Percentiles rank a stretch among this genome's conserved stretches.
These are phyloP conservation scores for Mycena floridula DNA, from an alignment of 768 basidiomycete species.

Conservation along the genomic window DNA sequence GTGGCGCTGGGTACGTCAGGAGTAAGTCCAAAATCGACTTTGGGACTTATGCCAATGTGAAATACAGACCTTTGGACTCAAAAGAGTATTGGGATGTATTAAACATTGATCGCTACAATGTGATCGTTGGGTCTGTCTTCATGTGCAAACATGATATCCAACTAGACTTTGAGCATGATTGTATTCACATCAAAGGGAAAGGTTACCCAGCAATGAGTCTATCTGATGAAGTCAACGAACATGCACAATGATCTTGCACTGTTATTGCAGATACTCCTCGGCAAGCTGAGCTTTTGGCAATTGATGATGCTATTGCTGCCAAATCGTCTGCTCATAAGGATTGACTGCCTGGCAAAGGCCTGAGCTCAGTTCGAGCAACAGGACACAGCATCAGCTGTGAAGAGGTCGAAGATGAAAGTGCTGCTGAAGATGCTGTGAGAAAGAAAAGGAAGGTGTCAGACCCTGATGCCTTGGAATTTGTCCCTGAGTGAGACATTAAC, in stretches of 20 bases:
- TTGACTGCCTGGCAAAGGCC: no score
- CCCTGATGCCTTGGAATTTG: background rate
- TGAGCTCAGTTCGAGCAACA: no score
- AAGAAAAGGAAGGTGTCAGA: background rate
- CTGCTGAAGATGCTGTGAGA: no score
- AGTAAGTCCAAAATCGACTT: slow-evolving; percentile 9
- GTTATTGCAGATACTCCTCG: no score
- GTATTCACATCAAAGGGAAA: background rate
- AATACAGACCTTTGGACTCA: background rate
- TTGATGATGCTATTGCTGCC: no score
- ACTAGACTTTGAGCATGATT: background rate
- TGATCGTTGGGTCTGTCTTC: background rate
- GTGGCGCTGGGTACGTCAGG: slow-evolving; percentile 13
- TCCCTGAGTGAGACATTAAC: background rate
- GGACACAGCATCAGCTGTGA: no score
- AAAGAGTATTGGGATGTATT: no score
- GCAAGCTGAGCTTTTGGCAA: no score
- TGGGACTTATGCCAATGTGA: slow-evolving; percentile 5
- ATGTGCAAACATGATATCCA: background rate
- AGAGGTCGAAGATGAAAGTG: no score
- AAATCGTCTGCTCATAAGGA: no score
- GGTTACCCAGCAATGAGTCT: background rate
- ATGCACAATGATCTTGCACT: background rate
- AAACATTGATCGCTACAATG: no score
- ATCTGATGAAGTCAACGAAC: background rate